Base-by-base conservation (phyloP, 2,329 filamentous ascomycete species). In the Epichloe typhina region DNA sequence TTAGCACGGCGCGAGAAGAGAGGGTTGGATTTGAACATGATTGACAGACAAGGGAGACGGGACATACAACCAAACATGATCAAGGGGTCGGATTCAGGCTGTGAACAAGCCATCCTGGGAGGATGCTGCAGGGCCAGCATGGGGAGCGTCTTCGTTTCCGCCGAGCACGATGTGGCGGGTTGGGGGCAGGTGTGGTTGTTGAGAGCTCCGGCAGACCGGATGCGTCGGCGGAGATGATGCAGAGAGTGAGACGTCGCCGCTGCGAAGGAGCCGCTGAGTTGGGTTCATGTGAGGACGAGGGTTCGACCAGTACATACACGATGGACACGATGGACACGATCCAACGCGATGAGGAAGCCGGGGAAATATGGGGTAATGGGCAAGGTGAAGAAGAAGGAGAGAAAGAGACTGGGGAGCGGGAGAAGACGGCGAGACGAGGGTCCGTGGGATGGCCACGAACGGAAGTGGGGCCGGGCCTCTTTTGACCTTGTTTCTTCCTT, bases 51-150 rank as follows among this genome's bases (percentile, higher is more conserved):
- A 51, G 42, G 36, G 46, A 26, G 44, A 42, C 17, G 46, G 17
- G 48, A 76, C 82, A 59, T 74, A 86, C 82, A 86, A 61, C 82
- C 83, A 73, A 86, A 86, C 38, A 79, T 77, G 62, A 77, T 69
- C 56, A 76, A 72, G 51, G 72, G 68, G 59, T 79, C 72, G 59
- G 74, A 61, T 53, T 65, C 62, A 64, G 73, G 72, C 68, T 74
- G 75, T 68, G 70, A 73, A 68, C 76, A 76, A 74, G 70, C 75
- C 78, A 81, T 82, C 64, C 69, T 77, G 64, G 71, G 72, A 72
- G 66, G 58, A 53, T 61, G 72, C 63, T 74, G 72, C 67, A 76
- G 65, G 59, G 72, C 74, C 61, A 79, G 74, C 77, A 80, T 80
- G 72, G 65, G 68, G 71, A 53, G 70, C 73, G 69, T 64, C 58